phyloP scores from a whole-genome alignment of 305 asterid species.

The Ruellia speciosa region DNA sequence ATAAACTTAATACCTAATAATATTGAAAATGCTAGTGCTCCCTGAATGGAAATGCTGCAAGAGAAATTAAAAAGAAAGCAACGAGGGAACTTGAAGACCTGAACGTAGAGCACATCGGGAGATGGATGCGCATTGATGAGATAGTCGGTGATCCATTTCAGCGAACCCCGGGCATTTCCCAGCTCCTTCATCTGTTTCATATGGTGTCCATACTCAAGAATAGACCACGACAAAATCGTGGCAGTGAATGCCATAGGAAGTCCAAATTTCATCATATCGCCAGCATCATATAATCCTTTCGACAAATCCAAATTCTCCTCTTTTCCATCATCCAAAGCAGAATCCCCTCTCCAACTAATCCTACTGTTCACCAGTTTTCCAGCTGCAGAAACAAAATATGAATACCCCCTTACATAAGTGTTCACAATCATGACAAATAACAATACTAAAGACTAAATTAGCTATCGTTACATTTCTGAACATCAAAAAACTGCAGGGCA shows the following conservation, averaged over 20 bases:
- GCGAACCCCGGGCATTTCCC: slow-evolving; percentile 37
- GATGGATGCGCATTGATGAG: slow-evolving; percentile 63
- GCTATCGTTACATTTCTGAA: slow-evolving; percentile 45
- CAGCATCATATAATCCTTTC: slow-evolving; percentile 64
- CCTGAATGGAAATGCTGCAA: neutral
- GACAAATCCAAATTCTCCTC: slow-evolving; percentile 45
- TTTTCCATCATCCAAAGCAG: slow-evolving; percentile 48
- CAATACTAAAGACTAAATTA: neutral
- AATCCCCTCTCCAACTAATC: slow-evolving; percentile 67
- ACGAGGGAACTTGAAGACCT: slow-evolving; percentile 26
- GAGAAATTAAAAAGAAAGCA: neutral
- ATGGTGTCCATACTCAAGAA: slow-evolving; percentile 42
- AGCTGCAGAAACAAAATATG: slow-evolving; percentile 29
- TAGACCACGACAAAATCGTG: slow-evolving; percentile 54
- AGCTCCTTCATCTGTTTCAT: slow-evolving; percentile 36
- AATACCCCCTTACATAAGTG: neutral
- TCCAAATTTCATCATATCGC: slow-evolving; percentile 57
- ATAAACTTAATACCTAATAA: no score
- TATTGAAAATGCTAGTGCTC: no score
- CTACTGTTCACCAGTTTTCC: slow-evolving; percentile 48
- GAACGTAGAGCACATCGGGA: slow-evolving; percentile 43
- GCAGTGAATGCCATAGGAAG: slow-evolving; percentile 80
- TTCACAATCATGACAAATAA: neutral
- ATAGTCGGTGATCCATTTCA: slow-evolving; percentile 58
- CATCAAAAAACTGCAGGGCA: slow-evolving; percentile 52